Evolutionary conservation across 192 early-diverging fungal genomes (phyloP).

Genomic region (Phlyctochytrium bullatum): DNA sequence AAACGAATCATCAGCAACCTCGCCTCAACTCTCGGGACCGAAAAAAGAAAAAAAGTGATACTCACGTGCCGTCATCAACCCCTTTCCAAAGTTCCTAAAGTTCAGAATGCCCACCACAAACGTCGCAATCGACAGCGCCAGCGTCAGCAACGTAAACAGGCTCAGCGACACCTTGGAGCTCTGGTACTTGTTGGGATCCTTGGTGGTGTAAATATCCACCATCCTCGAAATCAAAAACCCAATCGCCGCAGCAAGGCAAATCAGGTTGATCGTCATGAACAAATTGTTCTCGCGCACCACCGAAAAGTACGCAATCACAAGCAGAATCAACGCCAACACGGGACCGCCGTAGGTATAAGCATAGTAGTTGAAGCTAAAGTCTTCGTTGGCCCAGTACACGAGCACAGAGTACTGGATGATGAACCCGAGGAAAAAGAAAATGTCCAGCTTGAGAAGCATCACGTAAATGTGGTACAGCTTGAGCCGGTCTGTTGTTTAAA

Average conservation of each 20-base stretch:
- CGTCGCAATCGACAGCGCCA: constrained; percentile 48
- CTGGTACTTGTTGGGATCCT: constrained; percentile 40
- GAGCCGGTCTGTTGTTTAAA: constrained; percentile 39
- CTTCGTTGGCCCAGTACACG: constrained; percentile 32
- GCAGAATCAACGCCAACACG: constrained; percentile 55
- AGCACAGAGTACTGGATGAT: constrained; percentile 66
- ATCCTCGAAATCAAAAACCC: constrained; percentile 71
- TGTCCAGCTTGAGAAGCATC: constrained; percentile 74
- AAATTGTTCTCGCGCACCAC: constrained; percentile 56
- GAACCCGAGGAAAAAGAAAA: constrained; percentile 80
- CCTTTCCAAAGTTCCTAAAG: constrained; percentile 64
- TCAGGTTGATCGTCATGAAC: constrained; percentile 59
- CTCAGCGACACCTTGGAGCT: constrained; percentile 62
- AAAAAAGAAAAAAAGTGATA: constrained; percentile 10
- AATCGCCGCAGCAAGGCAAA: constrained; percentile 58
- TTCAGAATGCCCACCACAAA: constrained; percentile 56
- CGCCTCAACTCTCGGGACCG: not conserved
- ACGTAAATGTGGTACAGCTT: constrained; percentile 75
- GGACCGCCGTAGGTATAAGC: constrained; percentile 47
- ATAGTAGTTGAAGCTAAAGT: constrained; percentile 26
- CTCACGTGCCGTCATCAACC: constrained; percentile 59
- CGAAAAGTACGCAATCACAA: constrained; percentile 65
- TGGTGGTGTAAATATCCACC: constrained; percentile 52
- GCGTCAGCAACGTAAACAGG: constrained; percentile 61
- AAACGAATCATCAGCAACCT: not conserved